Evolutionary conservation across 306 rosid genomes (phyloP), one percentile per base, ranked within the genome.

Genomic region (Cercis canadensis): DNA sequence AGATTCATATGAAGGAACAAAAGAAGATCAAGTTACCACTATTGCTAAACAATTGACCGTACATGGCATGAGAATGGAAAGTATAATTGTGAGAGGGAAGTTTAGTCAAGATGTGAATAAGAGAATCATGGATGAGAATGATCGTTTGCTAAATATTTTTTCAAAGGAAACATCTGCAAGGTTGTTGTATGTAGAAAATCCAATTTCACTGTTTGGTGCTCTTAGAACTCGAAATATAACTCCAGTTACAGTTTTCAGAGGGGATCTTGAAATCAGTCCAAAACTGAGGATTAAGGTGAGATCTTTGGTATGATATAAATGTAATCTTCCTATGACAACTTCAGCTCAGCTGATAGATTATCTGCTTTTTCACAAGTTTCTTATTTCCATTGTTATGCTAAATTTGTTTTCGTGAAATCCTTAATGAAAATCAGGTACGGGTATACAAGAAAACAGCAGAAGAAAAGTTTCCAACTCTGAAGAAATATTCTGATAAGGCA

Each of bases 361-460:
- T 54, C 18, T 43, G 32, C 46, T 24, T 19, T 15, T 55, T 37
- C 2, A 4, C 52, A 7, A 32, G 18, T 49, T 37, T 24, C 29
- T 24, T 24, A 24, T 24, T 24, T 24, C 29, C 29, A 24, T 24
- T 24, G 29, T 24, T 24, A 24, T 24, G 29, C 29, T 24, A 24
- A 31, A 19, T 46, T 57, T 15, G 33, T 75, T 31, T 65, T 75
- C 18, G 51, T 69, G 43, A 59, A 52, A 75, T 32, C 63, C 37
- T 62, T 49, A 62, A 74, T 81, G 72, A 36, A 79, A 69, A 73
- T 57, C 76, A 90, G 98, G 88, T 90, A 53, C 75, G 87, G 92
- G 96, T 90, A 44, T 93, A 93, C 86, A 93, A 93, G 90, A 93
- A 93, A 86, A 90, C 97, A 53, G 71, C 88, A 15, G 94, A 93